Base-by-base conservation (phyloP, 768 basidiomycete genomes). In the Leccinum ochraceum region DNA sequence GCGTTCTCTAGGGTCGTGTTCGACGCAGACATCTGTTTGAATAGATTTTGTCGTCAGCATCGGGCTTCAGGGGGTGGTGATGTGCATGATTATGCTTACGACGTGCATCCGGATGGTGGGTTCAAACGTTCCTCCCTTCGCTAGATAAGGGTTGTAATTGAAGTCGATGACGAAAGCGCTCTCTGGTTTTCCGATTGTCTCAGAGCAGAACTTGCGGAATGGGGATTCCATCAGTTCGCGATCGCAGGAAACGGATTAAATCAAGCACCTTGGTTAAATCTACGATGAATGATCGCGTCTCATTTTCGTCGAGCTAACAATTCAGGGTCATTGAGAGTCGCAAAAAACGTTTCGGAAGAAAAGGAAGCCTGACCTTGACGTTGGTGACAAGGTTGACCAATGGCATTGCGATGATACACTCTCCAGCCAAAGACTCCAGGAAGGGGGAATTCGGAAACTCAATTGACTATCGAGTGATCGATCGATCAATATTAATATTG, bases 61-160 rank as follows among this genome's bases (percentile, higher is more conserved):
- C n/a, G 9, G 26, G 13, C 37, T 24, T 20, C 17, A 11, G 32
- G 44, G 14, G 13, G 9, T 32, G 22, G 24, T 49, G 8, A 24
- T 24, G 30, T 48, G 10, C 32, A 6, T 28, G 5, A 20, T 17
- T 1, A 52, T 52, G 30, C 58, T 28, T 46, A 58, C 55, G 36
- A 59, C 48, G 17, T 61, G 36, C 34, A 89, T 69, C 30, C 79
- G 73, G 71, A 87, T 82, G 6, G 85, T 85, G 17, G 87, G 88
- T 13, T 87, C 86, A 56, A 86, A 80, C 0, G 81, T 81, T 4
- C 86, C 86, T 17, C 63, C 74, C 66, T 86, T 86, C 1, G 85
- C 79, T 57, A 88, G 77, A 37, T 76, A 77, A 56, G 87, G 83
- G 66, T 86, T 83, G 73, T 85, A 76, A 13, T 70, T 77, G 64